phyloP scores from a whole-genome alignment of 1,139 yeast species.

The Pichia sp. region DNA sequence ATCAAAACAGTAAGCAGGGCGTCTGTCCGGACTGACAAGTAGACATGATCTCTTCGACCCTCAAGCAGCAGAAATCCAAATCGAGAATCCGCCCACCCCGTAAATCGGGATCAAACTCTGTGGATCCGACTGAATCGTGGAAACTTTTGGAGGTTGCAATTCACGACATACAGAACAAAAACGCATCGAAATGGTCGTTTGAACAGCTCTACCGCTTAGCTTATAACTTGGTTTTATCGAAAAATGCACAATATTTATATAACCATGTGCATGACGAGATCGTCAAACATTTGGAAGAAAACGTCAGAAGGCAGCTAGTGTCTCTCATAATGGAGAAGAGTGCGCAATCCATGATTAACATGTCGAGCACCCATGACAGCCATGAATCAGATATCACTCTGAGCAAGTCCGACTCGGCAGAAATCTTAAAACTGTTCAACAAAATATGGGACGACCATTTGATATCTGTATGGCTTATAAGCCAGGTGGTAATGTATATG shows the following conservation, averaged over 20 bases:
- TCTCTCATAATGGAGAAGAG: conserved; percentile 10
- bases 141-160: conserved; percentile 67
- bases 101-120: conserved; percentile 37
- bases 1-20: neutral
- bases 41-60: conserved; percentile 14
- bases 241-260: conserved; percentile 67
- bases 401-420: conserved; percentile 21
- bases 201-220: conserved; percentile 82
- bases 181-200: conserved; percentile 74
- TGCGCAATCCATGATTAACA: neutral
- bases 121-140: conserved; percentile 74
- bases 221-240: conserved; percentile 72
- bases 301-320: conserved; percentile 18
- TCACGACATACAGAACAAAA: conserved; percentile 65
- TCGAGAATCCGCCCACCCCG: conserved; percentile 75
- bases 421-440: conserved; percentile 46
- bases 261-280: conserved; percentile 56
- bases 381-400: neutral
- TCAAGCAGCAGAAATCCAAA: conserved; percentile 29
- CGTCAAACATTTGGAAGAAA: conserved; percentile 43
- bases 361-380: neutral
- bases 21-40: neutral
- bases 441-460: conserved; percentile 73
- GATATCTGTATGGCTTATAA: conserved; percentile 70
- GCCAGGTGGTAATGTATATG: conserved; percentile 85